Percentiles rank a stretch among this genome's conserved stretches.
These are phyloP conservation scores for Fusarium sp. DNA, from an alignment of 2,329 filamentous ascomycete species.

Conservation along the genomic window DNA sequence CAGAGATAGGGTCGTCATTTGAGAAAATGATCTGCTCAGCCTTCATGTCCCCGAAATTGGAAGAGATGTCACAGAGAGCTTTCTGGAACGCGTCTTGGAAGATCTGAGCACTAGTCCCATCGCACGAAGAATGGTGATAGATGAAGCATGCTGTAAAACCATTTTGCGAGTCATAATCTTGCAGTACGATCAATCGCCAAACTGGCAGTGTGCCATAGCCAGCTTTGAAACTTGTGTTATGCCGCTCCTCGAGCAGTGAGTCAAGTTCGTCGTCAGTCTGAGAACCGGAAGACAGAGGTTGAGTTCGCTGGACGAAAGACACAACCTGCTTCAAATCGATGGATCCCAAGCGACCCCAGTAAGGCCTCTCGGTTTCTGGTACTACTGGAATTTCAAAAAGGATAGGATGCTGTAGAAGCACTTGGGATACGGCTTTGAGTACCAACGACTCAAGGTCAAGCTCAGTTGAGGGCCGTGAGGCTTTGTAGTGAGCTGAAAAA, in stretches of 20 bases:
- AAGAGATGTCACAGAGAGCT: background rate
- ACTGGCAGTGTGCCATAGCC: background rate
- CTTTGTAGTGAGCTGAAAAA: background rate
- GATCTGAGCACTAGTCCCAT: background rate
- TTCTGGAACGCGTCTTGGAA: conserved; percentile 4
- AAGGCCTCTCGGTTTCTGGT: background rate
- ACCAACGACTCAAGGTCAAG: background rate
- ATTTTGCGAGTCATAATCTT: background rate
- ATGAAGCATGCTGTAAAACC: background rate
- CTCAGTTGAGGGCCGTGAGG: background rate
- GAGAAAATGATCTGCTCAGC: background rate
- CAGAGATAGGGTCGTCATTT: background rate
- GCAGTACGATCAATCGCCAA: background rate
- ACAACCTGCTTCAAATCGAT: background rate
- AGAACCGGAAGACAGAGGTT: background rate
- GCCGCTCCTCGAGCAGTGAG: background rate
- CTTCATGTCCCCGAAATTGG: accelerated
- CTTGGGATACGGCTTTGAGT: background rate
- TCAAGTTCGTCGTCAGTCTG: background rate
- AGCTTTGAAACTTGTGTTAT: conserved; percentile 8
- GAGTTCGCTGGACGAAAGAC: background rate
- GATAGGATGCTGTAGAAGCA: background rate
- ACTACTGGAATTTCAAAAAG: background rate
- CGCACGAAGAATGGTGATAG: conserved; percentile 1
- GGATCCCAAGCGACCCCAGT: background rate